Base-by-base conservation (phyloP, 2,329 filamentous ascomycete species). In the Myriangium duriaei region DNA sequence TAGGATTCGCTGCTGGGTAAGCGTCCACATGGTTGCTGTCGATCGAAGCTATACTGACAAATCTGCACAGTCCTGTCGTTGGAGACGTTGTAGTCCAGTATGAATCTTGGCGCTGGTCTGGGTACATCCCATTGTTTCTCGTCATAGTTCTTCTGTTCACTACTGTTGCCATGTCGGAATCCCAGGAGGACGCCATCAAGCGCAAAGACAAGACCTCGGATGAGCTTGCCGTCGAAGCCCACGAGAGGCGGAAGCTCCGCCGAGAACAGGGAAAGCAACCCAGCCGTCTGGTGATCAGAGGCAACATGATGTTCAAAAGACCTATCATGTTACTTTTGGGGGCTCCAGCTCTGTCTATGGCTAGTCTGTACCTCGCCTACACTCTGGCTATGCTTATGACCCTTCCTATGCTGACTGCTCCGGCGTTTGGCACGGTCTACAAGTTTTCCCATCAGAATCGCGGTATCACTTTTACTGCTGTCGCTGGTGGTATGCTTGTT, bases 111-210 rank as follows among this genome's bases (percentile, higher is more conserved):
- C 49, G 52, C 12, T 65, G 53, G 52, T 49, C 51, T 12, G 56
- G 63, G 44, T 67, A 58, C 54, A 50, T 52, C 30, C 53, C 59
- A 12, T 47, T 64, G 4, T 56, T 64, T 40, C 44, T 59, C 34
- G 49, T 54, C 0, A 43, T 58, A 2, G 50, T 51, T 4, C 52
- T 56, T 2, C 54, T 54, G 30, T 5, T 61, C 10, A 39, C 49
- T 0, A 40, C 64, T 0, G 30, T 68, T 2, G 56, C 63, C 3
- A 63, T 63, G 42, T 51, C 58, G 28, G 74, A 78, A 47, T 74
- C 72, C 0, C 72, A 69, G 42, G 67, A 71, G 35, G 52, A 52
- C 17, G 50, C 54, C 37, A 64, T 71, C 1, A 39, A 32, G 36
- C 36, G 36, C 36, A 39, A 31, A 12, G 32, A 32, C 29, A 39